A percentile compares a stretch with the other conserved stretches of the same genome.
phyloP scores from a whole-genome alignment of 1,284 basidiomycete genomes.

The Cutaneotrichosporon curvatum region DNA sequence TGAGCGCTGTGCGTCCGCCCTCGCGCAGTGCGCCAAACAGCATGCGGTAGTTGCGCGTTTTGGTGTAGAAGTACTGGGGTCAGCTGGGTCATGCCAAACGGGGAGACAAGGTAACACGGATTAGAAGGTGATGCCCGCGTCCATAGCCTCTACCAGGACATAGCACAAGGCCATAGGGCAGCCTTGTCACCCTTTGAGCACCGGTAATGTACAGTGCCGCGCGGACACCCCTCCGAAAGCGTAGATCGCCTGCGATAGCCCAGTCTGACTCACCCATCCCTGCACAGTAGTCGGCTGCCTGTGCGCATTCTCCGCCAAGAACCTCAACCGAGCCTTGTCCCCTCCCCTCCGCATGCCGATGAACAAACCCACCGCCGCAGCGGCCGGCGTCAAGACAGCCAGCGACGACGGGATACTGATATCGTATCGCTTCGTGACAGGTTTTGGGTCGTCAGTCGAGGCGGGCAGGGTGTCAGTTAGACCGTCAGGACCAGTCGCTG shows the following conservation, averaged over 20 bases:
- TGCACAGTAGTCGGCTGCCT: conserved; percentile 42
- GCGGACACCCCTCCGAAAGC: too few relatives aligned
- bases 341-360: conserved; percentile 42
- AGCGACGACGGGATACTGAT: conserved; percentile 28
- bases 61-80: conserved; percentile 46
- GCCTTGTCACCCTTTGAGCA: too few relatives aligned
- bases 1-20: conserved; percentile 33
- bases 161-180: too few relatives aligned
- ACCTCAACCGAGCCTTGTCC: conserved; percentile 34
- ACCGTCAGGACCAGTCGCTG: too few relatives aligned
- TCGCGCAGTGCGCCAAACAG: conserved; percentile 29
- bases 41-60: conserved; percentile 45
- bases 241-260: too few relatives aligned
- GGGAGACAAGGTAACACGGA: too few relatives aligned
- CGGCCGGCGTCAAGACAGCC: conserved; percentile 33
- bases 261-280: conserved; percentile 43
- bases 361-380: conserved; percentile 33
- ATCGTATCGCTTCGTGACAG: too few relatives aligned
- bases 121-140: too few relatives aligned
- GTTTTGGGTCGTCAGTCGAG: too few relatives aligned
- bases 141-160: too few relatives aligned
- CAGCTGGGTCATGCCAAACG: not conserved
- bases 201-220: too few relatives aligned
- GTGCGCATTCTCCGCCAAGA: conserved; percentile 46
- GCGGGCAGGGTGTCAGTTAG: too few relatives aligned